These are phyloP conservation scores for Bryoerythrophyllum caledonicum DNA, from an alignment of 225 moss, liverwort and hornwort species.

Conservation along the genomic window DNA sequence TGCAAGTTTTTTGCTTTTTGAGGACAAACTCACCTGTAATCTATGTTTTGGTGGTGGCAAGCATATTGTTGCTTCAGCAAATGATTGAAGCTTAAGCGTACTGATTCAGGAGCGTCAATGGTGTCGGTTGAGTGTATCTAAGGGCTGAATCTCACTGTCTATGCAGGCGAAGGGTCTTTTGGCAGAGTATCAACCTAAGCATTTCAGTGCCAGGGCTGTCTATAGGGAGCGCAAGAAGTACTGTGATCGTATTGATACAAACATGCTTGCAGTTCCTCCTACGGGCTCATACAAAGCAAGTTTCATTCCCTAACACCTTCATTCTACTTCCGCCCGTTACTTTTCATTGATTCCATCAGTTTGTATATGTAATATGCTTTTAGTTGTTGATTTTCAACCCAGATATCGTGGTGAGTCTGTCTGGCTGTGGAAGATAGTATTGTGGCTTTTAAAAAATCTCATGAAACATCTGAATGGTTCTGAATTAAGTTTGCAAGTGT, in stretches of 20 bases:
- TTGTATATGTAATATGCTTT: constrained; percentile 19
- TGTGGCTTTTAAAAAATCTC: constrained; percentile 7
- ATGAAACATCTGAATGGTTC: constrained; percentile 28
- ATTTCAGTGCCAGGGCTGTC: constrained; percentile 99
- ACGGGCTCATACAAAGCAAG: constrained; percentile 87
- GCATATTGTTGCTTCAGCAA: constrained; percentile 36
- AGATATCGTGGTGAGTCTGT: constrained; percentile 24
- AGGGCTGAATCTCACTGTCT: constrained; percentile 54
- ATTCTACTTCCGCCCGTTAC: constrained; percentile 44
- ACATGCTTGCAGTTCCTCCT: constrained; percentile 85
- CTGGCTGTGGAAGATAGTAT: constrained; percentile 17
- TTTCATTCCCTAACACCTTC: constrained; percentile 52
- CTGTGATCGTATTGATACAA: constrained; percentile 91
- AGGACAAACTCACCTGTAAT: constrained; percentile 33
- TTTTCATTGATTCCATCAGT: constrained; percentile 37
- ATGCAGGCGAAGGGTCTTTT: constrained; percentile 96
- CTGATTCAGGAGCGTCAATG: constrained; percentile 47
- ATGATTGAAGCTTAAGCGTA: constrained; percentile 40
- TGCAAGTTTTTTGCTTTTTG: constrained; percentile 23
- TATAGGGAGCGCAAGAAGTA: constrained; percentile 96
- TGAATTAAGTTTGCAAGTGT: constrained; percentile 28
- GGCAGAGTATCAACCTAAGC: constrained; percentile 96
- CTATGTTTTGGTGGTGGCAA: constrained; percentile 42
- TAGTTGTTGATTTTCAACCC: constrained; percentile 29
- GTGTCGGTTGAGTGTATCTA: constrained; percentile 54